These are phyloP conservation scores for Amaranthus hypochondriacus DNA, from an alignment of 148 eudicot species.

Conservation along the genomic window DNA sequence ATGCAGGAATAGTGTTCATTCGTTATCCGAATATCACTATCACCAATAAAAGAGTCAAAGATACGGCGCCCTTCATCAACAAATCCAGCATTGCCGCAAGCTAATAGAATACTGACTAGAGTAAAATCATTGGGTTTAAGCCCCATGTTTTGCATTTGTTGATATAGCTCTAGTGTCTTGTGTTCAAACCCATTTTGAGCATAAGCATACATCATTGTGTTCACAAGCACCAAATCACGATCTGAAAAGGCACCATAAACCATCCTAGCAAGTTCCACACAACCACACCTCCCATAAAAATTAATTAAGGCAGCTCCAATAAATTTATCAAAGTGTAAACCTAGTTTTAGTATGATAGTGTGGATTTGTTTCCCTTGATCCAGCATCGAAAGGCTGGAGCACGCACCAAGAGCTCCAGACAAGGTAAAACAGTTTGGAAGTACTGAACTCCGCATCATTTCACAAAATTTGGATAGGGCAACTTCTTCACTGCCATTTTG, in stretches of 20 bases:
- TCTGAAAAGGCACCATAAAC: conserved; percentile 32
- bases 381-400: conserved; percentile 40
- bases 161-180: conserved; percentile 28
- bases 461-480: conserved; percentile 29
- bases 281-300: conserved; percentile 43
- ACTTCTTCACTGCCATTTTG: conserved; percentile 38
- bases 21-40: conserved; percentile 22
- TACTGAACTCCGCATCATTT: conserved; percentile 33
- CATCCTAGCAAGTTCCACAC: conserved; percentile 32
- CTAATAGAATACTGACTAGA: conserved; percentile 33
- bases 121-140: conserved; percentile 38
- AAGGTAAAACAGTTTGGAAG: conserved; percentile 38
- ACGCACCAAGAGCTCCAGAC: conserved; percentile 33
- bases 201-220: conserved; percentile 42
- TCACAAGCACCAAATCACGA: conserved; percentile 36
- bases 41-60: conserved; percentile 22
- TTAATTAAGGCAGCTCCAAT: conserved; percentile 33
- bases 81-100: conserved; percentile 36
- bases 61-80: conserved; percentile 40
- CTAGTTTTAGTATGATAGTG: conserved; percentile 29
- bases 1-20: conserved; percentile 43
- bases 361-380: conserved; percentile 42
- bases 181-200: conserved; percentile 38
- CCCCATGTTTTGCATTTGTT: conserved; percentile 28
- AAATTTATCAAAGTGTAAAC: conserved; percentile 28